These are phyloP conservation scores for button mushroom (Agaricus bisporus) DNA, from an alignment of 768 basidiomycete genomes.

Conservation along the genomic window DNA sequence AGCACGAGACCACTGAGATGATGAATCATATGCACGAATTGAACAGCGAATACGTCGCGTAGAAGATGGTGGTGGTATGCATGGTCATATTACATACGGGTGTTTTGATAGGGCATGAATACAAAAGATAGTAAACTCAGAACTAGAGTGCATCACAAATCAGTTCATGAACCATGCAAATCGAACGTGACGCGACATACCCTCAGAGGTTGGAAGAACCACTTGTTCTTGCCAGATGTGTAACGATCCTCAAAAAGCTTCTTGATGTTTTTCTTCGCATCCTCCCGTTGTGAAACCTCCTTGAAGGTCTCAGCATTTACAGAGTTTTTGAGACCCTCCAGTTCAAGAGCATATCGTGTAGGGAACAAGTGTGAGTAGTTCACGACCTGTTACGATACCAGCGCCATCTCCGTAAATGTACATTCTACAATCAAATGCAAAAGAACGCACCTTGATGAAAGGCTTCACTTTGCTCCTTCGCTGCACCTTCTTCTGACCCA, in stretches of 20 bases:
- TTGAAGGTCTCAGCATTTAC: constrained; percentile 91
- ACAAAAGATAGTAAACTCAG: constrained; percentile 2
- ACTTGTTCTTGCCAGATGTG: constrained; percentile 90
- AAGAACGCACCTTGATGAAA: constrained; percentile 85
- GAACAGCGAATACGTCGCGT: not conserved
- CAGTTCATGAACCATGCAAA: not conserved
- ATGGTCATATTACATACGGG: constrained; percentile 10
- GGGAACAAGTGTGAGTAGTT: constrained; percentile 99
- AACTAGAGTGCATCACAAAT: not conserved
- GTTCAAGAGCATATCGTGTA: constrained; percentile 95
- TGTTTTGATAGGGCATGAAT: constrained; percentile 7
- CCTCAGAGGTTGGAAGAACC: constrained; percentile 89
- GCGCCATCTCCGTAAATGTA: not conserved
- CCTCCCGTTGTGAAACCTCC: constrained; percentile 92
- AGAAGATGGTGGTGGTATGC: not conserved
- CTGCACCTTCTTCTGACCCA: constrained; percentile 94
- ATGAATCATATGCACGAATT: not conserved
- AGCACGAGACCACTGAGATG: not conserved
- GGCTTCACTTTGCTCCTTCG: constrained; percentile 97
- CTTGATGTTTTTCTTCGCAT: constrained; percentile 94
- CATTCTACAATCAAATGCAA: not conserved
- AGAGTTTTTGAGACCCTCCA: constrained; percentile 88
- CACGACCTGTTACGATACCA: constrained; percentile 49
- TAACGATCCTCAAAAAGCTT: constrained; percentile 96
- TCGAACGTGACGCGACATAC: constrained; percentile 34